Evolutionary conservation across 1,284 basidiomycete species (phyloP).

Genomic region (Tylopilus sp.): DNA sequence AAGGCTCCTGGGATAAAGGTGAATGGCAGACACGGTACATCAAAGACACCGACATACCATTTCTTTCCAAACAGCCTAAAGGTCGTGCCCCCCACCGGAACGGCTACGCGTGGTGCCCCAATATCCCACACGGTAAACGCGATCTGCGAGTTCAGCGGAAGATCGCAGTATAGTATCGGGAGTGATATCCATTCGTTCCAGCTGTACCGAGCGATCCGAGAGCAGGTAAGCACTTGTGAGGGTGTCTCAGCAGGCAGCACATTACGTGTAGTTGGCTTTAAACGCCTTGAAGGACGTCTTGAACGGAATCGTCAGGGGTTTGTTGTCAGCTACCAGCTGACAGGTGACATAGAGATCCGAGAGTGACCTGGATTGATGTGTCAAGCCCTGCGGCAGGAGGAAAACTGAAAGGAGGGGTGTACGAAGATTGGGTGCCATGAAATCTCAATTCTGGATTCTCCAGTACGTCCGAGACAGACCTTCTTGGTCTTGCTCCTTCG

Average conservation of each 20-base stretch:
- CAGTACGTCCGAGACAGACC: conserved; percentile 69
- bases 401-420: conserved; percentile 30
- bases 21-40: conserved; percentile 1
- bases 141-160: conserved; percentile 85
- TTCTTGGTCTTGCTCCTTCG: conserved; percentile 71
- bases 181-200: conserved; percentile 96
- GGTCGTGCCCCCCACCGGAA: conserved; percentile 86
- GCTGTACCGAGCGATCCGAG: conserved; percentile 47
- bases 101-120: conserved; percentile 68
- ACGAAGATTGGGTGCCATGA: conserved; percentile 77
- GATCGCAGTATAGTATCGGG: conserved; percentile 87
- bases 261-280: conserved; percentile 73
- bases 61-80: conserved; percentile 90
- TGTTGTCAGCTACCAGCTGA: conserved; percentile 90
- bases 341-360: conserved; percentile 92
- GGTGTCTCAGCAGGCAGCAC: conserved; percentile 24
- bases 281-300: conserved; percentile 93
- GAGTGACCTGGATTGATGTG: conserved; percentile 47
- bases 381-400: conserved; percentile 12
- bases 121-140: conserved; percentile 96
- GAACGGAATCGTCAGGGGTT: conserved; percentile 85
- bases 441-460: conserved; percentile 77
- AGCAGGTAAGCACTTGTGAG: background rate
- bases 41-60: conserved; percentile 48
- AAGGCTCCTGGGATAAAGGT: conserved; percentile 76